Base-by-base conservation (phyloP, 2,329 filamentous ascomycete genomes). In the Fusarium tanahbumbuense region DNA sequence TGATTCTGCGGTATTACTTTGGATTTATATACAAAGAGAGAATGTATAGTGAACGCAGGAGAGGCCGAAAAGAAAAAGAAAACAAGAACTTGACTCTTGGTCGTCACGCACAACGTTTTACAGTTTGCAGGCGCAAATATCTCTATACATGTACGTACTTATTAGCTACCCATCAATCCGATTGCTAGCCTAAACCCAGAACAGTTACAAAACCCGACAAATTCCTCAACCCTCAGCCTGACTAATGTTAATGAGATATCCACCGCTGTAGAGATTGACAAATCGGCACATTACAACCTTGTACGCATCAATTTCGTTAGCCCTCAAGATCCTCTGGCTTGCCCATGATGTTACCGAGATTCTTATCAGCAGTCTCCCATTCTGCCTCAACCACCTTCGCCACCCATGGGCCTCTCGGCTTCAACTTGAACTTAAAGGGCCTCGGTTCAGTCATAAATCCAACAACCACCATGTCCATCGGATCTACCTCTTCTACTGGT, bases 401-500 rank as follows among this genome's bases (percentile, higher is more conserved):
- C 23, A 20, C 23, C 44, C 10, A 46, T 1, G 44, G 16, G 6
- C 44, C 23, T 28, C 44, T 46, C 4, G 44, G 23, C 23, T 46
- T 46, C 15, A 46, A 2, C 23, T 46, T 46, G 10, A 46, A 18
- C n/a, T 13, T 12, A 11, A 25, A 28, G 1, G 2, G 10, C 8
- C n/a, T 46, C 3, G 44, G 23, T n/a, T 46, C 4, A 1, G 5
- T 6, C 44, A 46, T 46, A n/a, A 28, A 2, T 7, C 44, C 3
- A 25, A 46, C 4, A 4, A 3, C 44, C 6, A 5, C 44, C 20
- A 46, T 46, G 5, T 46, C 23, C 44, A 46, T 46, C 0, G 4
- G 8, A 16, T 46, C 15, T 1, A 46, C 6, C 9, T 46, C 9
- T 1, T 46, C 6, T 1, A 18, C 10, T 1, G 3, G 4, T 13